Evolutionary conservation across 129 eudicot species (phyloP).

Genomic region (Escallonia rubra): DNA sequence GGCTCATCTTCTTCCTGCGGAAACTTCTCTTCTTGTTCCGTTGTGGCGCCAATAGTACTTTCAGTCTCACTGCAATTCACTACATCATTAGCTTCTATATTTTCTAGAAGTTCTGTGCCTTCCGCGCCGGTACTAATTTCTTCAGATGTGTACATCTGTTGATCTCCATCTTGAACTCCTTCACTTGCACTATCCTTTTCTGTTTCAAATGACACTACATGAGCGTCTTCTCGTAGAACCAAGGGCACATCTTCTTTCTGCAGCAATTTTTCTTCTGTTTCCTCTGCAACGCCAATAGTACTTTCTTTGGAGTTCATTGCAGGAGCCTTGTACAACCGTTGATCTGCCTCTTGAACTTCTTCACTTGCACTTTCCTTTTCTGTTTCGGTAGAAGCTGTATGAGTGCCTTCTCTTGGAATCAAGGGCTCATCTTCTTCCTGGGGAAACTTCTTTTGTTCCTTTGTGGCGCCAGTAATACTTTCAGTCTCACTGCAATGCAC

Average conservation of each 20-base stretch:
- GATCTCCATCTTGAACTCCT: neutral
- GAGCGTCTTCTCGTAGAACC: conserved; percentile 1
- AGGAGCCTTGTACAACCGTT: neutral
- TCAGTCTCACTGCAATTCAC: neutral
- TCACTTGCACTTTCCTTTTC: conserved; percentile 5
- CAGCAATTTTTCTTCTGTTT: neutral
- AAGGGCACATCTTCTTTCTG: neutral
- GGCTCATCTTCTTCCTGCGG: neutral
- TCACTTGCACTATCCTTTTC: conserved; percentile 5
- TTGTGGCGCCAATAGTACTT: neutral
- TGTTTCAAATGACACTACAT: neutral
- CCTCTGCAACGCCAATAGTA: neutral
- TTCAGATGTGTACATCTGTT: neutral
- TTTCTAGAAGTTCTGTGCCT: conserved; percentile 1
- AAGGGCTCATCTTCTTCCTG: neutral
- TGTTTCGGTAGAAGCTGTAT: neutral
- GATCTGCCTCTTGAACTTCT: neutral
- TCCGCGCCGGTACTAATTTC: neutral
- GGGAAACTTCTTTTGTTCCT: neutral
- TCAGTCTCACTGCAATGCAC: neutral
- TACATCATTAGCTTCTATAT: neutral
- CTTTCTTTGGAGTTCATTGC: neutral
- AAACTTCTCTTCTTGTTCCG: neutral
- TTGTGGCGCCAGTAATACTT: neutral
- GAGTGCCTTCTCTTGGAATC: conserved; percentile 1